A percentile compares a stretch with the other conserved stretches of the same genome.
These are phyloP conservation scores for Cinnamomum micranthum DNA, from an alignment of 164 flowering plant genomes.

Conservation along the genomic window DNA sequence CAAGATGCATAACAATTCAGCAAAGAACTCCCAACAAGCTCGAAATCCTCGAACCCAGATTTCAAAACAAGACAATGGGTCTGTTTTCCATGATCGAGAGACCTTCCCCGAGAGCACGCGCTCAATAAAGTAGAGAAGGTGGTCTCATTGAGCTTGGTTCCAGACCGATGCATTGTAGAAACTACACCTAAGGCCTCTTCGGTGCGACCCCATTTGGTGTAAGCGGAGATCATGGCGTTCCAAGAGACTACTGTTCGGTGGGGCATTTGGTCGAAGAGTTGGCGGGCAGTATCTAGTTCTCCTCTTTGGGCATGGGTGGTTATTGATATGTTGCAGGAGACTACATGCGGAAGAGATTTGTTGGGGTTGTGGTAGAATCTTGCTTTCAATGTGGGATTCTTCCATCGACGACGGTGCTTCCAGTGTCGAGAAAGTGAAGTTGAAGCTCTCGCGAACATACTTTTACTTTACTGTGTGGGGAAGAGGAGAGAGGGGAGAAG, in stretches of 20 bases:
- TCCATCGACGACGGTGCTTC: constrained; percentile 26
- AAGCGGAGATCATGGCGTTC: constrained; percentile 64
- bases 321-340: constrained; percentile 39
- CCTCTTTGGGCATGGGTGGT: constrained; percentile 22
- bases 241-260: constrained; percentile 54
- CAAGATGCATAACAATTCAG: constrained; percentile 46
- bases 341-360: constrained; percentile 8
- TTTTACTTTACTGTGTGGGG: neutral
- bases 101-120: constrained; percentile 36
- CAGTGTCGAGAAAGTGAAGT: constrained; percentile 17
- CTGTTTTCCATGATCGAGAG: constrained; percentile 35
- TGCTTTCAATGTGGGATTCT: constrained; percentile 12
- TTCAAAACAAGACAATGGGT: constrained; percentile 55
- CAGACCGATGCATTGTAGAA: constrained; percentile 37
- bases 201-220: constrained; percentile 37
- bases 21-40: constrained; percentile 53
- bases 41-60: constrained; percentile 45
- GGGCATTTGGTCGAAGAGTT: constrained; percentile 57
- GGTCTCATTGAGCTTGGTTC: constrained; percentile 41
- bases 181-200: constrained; percentile 37
- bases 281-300: constrained; percentile 36
- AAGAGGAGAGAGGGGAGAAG: too few species aligned
- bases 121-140: constrained; percentile 47
- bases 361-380: neutral
- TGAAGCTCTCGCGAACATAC: constrained; percentile 9